These are phyloP conservation scores for Erodium maritimum DNA, from an alignment of 345 rosid genomes.

Conservation along the genomic window DNA sequence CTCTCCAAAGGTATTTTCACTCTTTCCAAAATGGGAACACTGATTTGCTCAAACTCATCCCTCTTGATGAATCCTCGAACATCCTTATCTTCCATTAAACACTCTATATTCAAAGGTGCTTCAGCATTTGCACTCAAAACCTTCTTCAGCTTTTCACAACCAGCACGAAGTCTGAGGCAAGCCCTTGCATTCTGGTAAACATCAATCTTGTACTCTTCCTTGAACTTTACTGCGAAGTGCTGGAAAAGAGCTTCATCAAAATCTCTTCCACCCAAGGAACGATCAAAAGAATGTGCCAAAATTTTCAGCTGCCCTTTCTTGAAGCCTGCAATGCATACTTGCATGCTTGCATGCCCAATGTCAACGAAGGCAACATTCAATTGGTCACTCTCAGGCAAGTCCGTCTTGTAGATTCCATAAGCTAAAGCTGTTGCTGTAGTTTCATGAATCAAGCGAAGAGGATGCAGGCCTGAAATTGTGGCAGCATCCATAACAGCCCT, in stretches of 20 bases:
- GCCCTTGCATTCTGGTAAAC: constrained; percentile 83
- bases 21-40: constrained; percentile 70
- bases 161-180: constrained; percentile 67
- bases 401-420: constrained; percentile 94
- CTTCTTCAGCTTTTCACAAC: constrained; percentile 88
- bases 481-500: constrained; percentile 95
- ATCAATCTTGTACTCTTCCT: constrained; percentile 85
- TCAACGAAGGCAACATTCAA: constrained; percentile 88
- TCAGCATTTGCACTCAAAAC: constrained; percentile 88
- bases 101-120: constrained; percentile 83
- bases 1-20: constrained; percentile 80
- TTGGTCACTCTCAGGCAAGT: constrained; percentile 73
- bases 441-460: constrained; percentile 76
- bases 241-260: constrained; percentile 78
- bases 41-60: constrained; percentile 78
- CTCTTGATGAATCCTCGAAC: constrained; percentile 79
- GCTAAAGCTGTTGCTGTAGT: constrained; percentile 94
- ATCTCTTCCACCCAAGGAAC: constrained; percentile 83
- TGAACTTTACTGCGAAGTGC: constrained; percentile 68
- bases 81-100: constrained; percentile 96
- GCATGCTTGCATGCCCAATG: constrained; percentile 87
- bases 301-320: constrained; percentile 77
- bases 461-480: constrained; percentile 82
- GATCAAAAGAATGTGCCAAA: constrained; percentile 70
- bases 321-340: constrained; percentile 92